Evolutionary conservation across 2,329 filamentous ascomycete species (phyloP).

Genomic region (Cercospora nicotianae): DNA sequence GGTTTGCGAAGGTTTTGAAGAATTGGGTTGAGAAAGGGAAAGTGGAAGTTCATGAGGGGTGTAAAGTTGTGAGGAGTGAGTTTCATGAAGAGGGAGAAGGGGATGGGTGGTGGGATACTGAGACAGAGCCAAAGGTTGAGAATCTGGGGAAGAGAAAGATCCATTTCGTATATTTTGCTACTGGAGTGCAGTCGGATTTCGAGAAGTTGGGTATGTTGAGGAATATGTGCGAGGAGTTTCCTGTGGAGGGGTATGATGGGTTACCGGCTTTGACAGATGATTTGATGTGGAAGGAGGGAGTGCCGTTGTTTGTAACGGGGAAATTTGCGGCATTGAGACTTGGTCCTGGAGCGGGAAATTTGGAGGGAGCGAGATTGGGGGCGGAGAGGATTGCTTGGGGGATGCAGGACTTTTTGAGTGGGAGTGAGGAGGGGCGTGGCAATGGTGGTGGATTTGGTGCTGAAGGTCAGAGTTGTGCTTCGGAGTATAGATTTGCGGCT

Average conservation of each 20-base stretch:
- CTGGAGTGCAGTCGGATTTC: slow-evolving; percentile 67
- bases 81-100: background rate
- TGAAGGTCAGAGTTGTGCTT: background rate
- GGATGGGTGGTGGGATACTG: slow-evolving; percentile 53
- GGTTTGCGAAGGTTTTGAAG: slow-evolving; percentile 66
- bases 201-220: slow-evolving; percentile 60
- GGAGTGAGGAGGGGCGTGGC: slow-evolving; percentile 28
- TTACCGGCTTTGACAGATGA: slow-evolving; percentile 74
- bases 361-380: slow-evolving; percentile 70
- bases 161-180: slow-evolving; percentile 75
- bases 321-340: slow-evolving; percentile 66
- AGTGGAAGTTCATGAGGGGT: slow-evolving; percentile 51
- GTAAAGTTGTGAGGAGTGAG: background rate
- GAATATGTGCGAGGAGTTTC: slow-evolving; percentile 59
- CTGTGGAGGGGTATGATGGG: slow-evolving; percentile 63
- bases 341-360: slow-evolving; percentile 70
- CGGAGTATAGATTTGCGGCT: slow-evolving; percentile 32
- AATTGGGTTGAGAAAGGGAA: slow-evolving; percentile 55
- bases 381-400: slow-evolving; percentile 74
- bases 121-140: slow-evolving; percentile 55
- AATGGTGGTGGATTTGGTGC: slow-evolving; percentile 29
- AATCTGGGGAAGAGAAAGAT: slow-evolving; percentile 46
- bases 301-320: slow-evolving; percentile 72
- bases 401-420: slow-evolving; percentile 54
- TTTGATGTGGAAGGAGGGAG: slow-evolving; percentile 70